Evolutionary conservation across 257 asterid genomes (phyloP).

Genomic region (Ehretia macrophylla): DNA sequence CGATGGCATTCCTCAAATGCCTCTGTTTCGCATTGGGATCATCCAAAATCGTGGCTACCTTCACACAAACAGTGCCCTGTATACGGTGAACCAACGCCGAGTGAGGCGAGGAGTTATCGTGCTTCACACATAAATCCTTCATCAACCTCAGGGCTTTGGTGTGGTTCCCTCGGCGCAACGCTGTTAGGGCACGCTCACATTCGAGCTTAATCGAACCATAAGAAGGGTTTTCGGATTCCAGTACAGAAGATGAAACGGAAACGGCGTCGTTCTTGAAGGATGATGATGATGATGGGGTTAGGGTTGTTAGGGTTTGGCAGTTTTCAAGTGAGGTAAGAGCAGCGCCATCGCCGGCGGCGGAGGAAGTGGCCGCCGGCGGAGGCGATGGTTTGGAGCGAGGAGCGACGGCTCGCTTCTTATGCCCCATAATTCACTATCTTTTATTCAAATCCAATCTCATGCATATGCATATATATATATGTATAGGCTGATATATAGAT

Average conservation of each 20-base stretch:
- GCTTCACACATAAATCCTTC: conserved; percentile 63
- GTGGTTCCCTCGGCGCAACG: conserved; percentile 67
- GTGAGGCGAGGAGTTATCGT: conserved; percentile 50
- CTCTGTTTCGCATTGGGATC: conserved; percentile 59
- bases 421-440: conserved; percentile 30
- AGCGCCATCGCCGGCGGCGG: neutral
- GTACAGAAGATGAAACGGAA: neutral
- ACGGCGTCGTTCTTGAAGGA: neutral
- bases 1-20: conserved; percentile 64
- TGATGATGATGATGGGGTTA: conserved; percentile 1
- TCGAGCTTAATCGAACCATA: conserved; percentile 42
- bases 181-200: conserved; percentile 69
- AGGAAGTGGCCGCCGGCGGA: conserved; percentile 17
- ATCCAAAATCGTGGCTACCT: conserved; percentile 55
- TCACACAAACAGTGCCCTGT: conserved; percentile 65
- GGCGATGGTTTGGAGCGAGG: conserved; percentile 39
- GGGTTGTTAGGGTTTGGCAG: neutral
- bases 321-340: conserved; percentile 1
- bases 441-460: conserved; percentile 20
- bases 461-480: conserved; percentile 8
- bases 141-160: conserved; percentile 66
- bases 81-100: conserved; percentile 63
- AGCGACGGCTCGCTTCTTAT: conserved; percentile 44
- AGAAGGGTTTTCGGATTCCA: conserved; percentile 7
- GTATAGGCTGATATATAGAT: neutral